Percentiles rank a stretch among this genome's conserved stretches.
Evolutionary conservation across 2,329 filamentous ascomycete genomes (phyloP).

Genomic region (Penicillium sclerotiorum): DNA sequence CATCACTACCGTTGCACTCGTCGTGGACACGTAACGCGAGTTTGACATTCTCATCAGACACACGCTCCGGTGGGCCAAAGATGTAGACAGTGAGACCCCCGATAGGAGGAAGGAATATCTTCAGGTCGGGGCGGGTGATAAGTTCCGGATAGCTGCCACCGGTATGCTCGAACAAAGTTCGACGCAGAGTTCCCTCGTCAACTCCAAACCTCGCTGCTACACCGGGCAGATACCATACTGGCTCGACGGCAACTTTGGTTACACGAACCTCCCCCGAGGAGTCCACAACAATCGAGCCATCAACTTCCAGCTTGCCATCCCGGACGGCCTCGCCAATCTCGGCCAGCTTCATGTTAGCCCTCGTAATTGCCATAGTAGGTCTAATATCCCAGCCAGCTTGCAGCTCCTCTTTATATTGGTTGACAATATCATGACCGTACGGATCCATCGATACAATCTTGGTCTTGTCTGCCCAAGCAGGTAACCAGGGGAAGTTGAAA

Average conservation of each 20-base stretch:
- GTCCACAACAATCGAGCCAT: constrained; percentile 91
- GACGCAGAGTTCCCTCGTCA: constrained; percentile 84
- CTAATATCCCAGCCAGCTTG: constrained; percentile 73
- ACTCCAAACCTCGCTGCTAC: constrained; percentile 90
- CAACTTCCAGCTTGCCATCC: constrained; percentile 71
- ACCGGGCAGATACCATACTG: constrained; percentile 84
- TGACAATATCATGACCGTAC: constrained; percentile 83
- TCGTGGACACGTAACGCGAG: constrained; percentile 85
- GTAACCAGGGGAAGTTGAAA: constrained; percentile 83
- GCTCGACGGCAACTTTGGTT: constrained; percentile 96
- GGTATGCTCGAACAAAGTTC: constrained; percentile 90
- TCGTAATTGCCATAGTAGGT: constrained; percentile 88
- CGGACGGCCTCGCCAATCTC: constrained; percentile 89
- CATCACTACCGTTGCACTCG: constrained; percentile 94
- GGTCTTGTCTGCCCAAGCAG: constrained; percentile 83
- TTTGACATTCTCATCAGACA: constrained; percentile 80
- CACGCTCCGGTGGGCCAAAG: constrained; percentile 92
- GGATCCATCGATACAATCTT: constrained; percentile 99
- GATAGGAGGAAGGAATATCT: constrained; percentile 93
- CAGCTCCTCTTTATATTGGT: constrained; percentile 74
- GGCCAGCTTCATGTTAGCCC: constrained; percentile 94
- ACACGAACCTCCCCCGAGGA: constrained; percentile 84
- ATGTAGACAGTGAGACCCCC: constrained; percentile 95
- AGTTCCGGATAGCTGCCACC: constrained; percentile 96
- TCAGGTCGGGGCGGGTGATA: constrained; percentile 92